Percentiles rank a stretch among this genome's conserved stretches.
Conservation (phyloP, 441 rosid species). For the Viola pubescens region DNA sequence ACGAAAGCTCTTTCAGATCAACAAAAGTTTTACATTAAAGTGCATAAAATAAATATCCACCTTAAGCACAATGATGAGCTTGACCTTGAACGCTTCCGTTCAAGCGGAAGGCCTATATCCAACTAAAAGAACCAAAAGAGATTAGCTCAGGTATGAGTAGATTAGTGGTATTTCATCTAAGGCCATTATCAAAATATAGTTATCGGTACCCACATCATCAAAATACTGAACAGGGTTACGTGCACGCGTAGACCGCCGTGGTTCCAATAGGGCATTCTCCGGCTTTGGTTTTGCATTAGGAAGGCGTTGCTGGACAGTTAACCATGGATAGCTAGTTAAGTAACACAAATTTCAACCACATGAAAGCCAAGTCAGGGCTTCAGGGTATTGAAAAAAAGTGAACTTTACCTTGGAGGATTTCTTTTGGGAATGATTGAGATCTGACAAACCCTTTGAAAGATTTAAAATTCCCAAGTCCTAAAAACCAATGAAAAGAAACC, state of each 20-base stretch:
- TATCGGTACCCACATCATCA: neutral
- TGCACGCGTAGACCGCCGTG: neutral
- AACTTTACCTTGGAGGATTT: too few species aligned
- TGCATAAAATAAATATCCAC: neutral
- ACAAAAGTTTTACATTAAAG: too few species aligned
- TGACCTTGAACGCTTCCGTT: neutral
- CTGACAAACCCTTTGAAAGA: too few species aligned
- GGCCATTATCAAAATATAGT: neutral
- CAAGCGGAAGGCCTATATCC: neutral
- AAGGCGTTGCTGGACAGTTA: neutral
- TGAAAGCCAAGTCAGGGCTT: too few species aligned
- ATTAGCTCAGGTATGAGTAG: neutral
- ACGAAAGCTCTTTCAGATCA: too few species aligned
- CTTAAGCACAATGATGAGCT: neutral
- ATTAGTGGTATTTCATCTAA: neutral
- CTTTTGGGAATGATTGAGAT: too few species aligned
- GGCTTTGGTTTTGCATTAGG: neutral
- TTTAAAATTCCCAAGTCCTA: too few species aligned
- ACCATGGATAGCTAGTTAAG: too few species aligned
- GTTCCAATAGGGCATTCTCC: neutral
- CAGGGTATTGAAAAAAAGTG: too few species aligned
- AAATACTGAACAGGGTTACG: neutral
- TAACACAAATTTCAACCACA: too few species aligned
- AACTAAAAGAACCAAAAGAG: neutral
- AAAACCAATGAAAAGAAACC: too few species aligned